phyloP scores from a whole-genome alignment of 2,329 filamentous ascomycete species.

The Purpureocillium takamizusanense region DNA sequence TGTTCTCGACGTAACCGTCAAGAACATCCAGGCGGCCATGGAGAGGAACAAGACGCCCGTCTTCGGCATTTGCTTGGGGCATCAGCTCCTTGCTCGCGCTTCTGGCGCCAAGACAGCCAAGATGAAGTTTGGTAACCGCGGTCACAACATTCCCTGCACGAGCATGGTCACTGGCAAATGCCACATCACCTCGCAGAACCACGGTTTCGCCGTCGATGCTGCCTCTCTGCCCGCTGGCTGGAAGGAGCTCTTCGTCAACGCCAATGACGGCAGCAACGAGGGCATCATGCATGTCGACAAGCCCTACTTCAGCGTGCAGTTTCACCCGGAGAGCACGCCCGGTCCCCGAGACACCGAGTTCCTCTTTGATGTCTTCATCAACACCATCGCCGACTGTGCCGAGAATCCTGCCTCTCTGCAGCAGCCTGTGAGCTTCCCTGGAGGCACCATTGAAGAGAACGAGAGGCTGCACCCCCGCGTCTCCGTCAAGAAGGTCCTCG shows the following conservation, averaged over 20 bases:
- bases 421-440: slow-evolving; percentile 76
- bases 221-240: slow-evolving; percentile 67
- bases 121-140: slow-evolving; percentile 99
- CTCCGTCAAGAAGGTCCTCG: slow-evolving; percentile 84
- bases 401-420: slow-evolving; percentile 57
- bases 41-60: slow-evolving; percentile 75
- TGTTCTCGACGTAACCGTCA: slow-evolving; percentile 69
- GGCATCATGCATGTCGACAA: slow-evolving; percentile 80
- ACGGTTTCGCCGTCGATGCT: slow-evolving; percentile 89
- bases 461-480: slow-evolving; percentile 67
- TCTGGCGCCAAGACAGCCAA: slow-evolving; percentile 80
- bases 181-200: slow-evolving; percentile 98
- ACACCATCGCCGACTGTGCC: slow-evolving; percentile 67
- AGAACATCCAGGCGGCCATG: slow-evolving; percentile 69
- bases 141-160: slow-evolving; percentile 96
- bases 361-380: slow-evolving; percentile 93
- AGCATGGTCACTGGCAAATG: slow-evolving; percentile 93
- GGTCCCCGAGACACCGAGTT: slow-evolving; percentile 94
- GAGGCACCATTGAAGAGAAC: slow-evolving; percentile 73
- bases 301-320: slow-evolving; percentile 98
- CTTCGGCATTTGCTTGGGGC: slow-evolving; percentile 93
- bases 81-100: slow-evolving; percentile 84
- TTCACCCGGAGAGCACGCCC: slow-evolving; percentile 94
- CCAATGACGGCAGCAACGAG: slow-evolving; percentile 97
- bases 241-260: slow-evolving; percentile 94